Conservation (phyloP, 176 grass and related monocot species). For the Luzula sylvatica region DNA sequence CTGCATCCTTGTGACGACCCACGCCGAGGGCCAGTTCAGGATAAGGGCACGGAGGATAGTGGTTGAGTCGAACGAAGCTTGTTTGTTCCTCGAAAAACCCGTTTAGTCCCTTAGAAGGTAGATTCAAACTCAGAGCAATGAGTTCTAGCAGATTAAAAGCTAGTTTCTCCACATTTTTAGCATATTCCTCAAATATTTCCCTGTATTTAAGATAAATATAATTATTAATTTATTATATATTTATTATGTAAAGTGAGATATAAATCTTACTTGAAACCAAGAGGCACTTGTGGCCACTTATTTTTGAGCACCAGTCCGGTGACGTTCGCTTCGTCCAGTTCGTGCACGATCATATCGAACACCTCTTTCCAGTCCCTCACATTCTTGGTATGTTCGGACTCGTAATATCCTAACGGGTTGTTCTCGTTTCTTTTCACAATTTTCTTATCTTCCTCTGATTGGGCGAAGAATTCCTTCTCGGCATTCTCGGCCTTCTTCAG, state of each 20-base stretch:
- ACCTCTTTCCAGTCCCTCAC: slow-evolving; percentile 98
- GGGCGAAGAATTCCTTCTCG: slow-evolving; percentile 46
- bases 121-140: slow-evolving; percentile 51
- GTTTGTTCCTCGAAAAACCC: slow-evolving; percentile 57
- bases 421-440: slow-evolving; percentile 42
- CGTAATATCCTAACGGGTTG: slow-evolving; percentile 64
- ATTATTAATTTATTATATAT: neutral
- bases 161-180: slow-evolving; percentile 23
- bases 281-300: slow-evolving; percentile 52
- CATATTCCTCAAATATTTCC: slow-evolving; percentile 47
- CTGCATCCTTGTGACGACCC: slow-evolving; percentile 74
- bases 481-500: slow-evolving; percentile 26
- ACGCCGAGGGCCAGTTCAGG: slow-evolving; percentile 70
- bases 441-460: slow-evolving; percentile 30
- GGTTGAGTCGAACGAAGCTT: slow-evolving; percentile 61
- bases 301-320: slow-evolving; percentile 42
- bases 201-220: slow-evolving; percentile 15
- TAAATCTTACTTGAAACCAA: slow-evolving; percentile 36
- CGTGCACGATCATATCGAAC: slow-evolving; percentile 40
- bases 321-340: slow-evolving; percentile 4
- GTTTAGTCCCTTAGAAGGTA: slow-evolving; percentile 34
- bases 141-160: slow-evolving; percentile 59
- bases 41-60: slow-evolving; percentile 83
- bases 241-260: neutral
- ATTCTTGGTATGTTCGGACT: slow-evolving; percentile 82